Base-by-base conservation (phyloP, 257 asterid genomes). In the Knoxia roxburghii region DNA sequence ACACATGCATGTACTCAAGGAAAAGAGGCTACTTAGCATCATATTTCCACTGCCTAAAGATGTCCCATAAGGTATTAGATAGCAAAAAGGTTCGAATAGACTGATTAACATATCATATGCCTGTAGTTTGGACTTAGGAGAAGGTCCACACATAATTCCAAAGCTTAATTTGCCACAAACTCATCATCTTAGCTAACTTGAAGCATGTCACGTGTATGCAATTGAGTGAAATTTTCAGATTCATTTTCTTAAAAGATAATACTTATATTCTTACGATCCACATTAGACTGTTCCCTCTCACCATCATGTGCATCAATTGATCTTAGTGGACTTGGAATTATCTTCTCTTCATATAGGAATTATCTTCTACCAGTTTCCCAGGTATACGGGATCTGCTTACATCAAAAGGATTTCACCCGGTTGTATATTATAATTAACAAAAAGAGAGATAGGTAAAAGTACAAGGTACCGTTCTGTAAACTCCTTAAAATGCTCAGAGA, bases 401-500 rank as follows among this genome's bases (percentile, higher is more conserved):
- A 8, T 7, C n/a, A 35, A 18, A 24, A 48, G 65, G 17, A 32
- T 43, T 49, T 45, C 40, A 58, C 66, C 43, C 1, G 51, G 33
- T 27, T 40, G 35, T 17, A 39, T 3, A 40, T 21, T 24, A 29
- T 32, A 50, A 24, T 32, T 6, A 49, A 29, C 3, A 53, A 27
- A 64, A 49, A 33, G 53, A 64, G 61, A 32, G n/a, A 48, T 13
- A 43, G 21, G 65, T 9, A 3, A 6, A 12, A 26, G 40, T 60
- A 30, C 13, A 29, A 41, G 54, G 64, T 79, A 87, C 98, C 98
- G 82, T 76, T 87, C 98, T 1, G 80, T 78, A 77, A 91, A 82
- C 71, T 87, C 96, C 80, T 84, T 89, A 72, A 82, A 78, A 64
- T 76, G 79, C 43, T 82, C 91, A 1, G 98, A 87, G 82, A 91